Evolutionary conservation across 176 grass and related monocot genomes (phyloP).

Genomic region (Lolium multiflorum): DNA sequence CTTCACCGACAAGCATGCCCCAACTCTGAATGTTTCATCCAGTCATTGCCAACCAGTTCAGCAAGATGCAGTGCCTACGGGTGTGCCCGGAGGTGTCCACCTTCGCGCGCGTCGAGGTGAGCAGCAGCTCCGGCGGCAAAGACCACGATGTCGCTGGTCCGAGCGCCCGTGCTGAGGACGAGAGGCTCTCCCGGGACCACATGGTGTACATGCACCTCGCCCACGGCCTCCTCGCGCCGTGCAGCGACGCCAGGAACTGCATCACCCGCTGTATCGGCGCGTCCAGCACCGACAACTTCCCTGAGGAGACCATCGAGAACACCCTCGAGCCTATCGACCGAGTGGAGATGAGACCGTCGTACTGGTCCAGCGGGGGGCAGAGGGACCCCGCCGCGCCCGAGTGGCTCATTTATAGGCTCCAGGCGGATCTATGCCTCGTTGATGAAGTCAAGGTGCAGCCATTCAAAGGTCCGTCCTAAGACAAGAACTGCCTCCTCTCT

Average conservation of each 20-base stretch:
- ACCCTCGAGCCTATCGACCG: slow-evolving; percentile 50
- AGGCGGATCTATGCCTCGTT: slow-evolving; percentile 51
- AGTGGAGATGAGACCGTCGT: slow-evolving; percentile 45
- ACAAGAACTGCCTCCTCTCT: neutral
- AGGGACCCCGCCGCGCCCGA: slow-evolving; percentile 41
- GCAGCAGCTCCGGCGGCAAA: neutral
- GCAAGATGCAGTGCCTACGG: slow-evolving; percentile 59
- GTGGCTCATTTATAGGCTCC: slow-evolving; percentile 52
- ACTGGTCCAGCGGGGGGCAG: slow-evolving; percentile 72
- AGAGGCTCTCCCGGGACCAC: slow-evolving; percentile 43
- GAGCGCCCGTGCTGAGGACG: slow-evolving; percentile 28
- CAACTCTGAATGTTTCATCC: neutral
- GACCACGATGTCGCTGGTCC: neutral
- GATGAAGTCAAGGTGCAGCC: slow-evolving; percentile 69
- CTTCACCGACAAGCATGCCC: neutral
- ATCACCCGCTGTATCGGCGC: slow-evolving; percentile 56
- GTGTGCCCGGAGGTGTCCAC: slow-evolving; percentile 52
- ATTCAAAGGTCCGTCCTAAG: slow-evolving; percentile 54
- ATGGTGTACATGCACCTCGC: slow-evolving; percentile 49
- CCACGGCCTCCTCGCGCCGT: slow-evolving; percentile 29
- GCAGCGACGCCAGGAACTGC: slow-evolving; percentile 25
- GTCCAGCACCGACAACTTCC: slow-evolving; percentile 76
- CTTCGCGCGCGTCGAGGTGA: slow-evolving; percentile 45
- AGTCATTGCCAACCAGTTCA: slow-evolving; percentile 60
- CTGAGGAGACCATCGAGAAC: slow-evolving; percentile 66